Conservation (phyloP, 2,329 filamentous ascomycete genomes). For the Paraconiothyrium brasiliense region DNA sequence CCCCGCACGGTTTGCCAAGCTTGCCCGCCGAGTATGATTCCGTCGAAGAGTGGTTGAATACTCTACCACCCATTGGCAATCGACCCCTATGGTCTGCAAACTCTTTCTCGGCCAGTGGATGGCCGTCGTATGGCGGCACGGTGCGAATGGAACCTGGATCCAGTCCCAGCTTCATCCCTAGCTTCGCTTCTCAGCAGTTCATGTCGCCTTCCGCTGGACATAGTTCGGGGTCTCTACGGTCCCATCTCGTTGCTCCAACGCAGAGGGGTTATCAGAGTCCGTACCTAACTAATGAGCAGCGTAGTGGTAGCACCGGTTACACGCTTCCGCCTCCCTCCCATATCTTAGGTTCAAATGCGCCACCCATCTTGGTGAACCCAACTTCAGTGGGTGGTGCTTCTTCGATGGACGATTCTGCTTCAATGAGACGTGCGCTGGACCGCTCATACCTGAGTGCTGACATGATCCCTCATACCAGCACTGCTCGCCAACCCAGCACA, state of each 20-base stretch:
- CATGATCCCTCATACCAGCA: neutral
- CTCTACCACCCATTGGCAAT: too few relatives aligned
- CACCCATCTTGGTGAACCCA: neutral
- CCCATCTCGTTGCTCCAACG: neutral
- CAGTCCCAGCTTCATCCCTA: neutral
- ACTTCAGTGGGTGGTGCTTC: neutral
- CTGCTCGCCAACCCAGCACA: neutral
- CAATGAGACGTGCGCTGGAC: neutral
- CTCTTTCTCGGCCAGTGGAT: neutral
- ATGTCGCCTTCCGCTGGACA: neutral
- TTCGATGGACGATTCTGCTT: too few relatives aligned
- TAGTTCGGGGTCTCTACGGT: neutral
- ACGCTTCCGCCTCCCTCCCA: neutral
- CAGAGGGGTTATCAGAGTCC: neutral
- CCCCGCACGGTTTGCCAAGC: too few relatives aligned
- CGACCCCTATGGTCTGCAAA: neutral
- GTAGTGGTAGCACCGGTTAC: neutral
- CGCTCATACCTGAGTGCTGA: neutral
- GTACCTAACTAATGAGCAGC: neutral
- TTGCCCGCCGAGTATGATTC: too few relatives aligned
- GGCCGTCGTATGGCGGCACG: neutral
- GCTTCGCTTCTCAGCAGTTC: neutral
- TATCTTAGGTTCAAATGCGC: neutral
- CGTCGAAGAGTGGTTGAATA: neutral
- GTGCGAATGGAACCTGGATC: neutral